Evolutionary conservation across 2,329 filamentous ascomycete species (phyloP), one percentile per base, ranked within the genome.

Genomic region (Ophiosphaerella narmari): DNA sequence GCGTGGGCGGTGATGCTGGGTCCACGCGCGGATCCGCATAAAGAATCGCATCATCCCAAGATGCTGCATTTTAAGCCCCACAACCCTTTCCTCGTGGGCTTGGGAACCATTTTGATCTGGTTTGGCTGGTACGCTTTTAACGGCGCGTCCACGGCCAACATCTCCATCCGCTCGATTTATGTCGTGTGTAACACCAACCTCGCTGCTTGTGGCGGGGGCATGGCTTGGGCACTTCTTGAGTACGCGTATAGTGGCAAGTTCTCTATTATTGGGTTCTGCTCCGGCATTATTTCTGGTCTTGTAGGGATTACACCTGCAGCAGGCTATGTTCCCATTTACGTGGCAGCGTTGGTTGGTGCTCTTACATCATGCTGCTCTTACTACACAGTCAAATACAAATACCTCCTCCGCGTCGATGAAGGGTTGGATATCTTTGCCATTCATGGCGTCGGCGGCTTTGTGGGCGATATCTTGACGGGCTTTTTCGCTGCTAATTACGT

Each of bases 1-100:
- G 87, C 88, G 35, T 89, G 90, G 77, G 85, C 85, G 16, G 75
- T 90, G 52, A 88, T 90, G 78, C 81, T 90, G 48, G 88, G 88
- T 50, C 87, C 86, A 73, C 85, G 88, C 39, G 76, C 77, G 29
- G 85, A 88, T 74, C 80, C 74, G 62, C 82, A 80, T 62, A 79
- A 82, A 43, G 80, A 85, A 52, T 61, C 55, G 31, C 51, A 65
- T 33, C 60, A 68, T 46, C 52, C 59, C 1, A 65, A 56, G 37
- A 82, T 84, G 38, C 81, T 86, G 3, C 83, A 85, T 4, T 87
- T 87, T 76, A 81, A 83, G 29, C 86, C 87, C 7, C 88, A 91
- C 74, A 90, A 89, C 66, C 86, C 89, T 38, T 89, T 87, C 50
- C 80, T 89, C 61, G 85, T 90, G 57, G 85, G 90, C 40, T 79